A percentile compares a stretch with the other conserved stretches of the same genome.
phyloP scores from a whole-genome alignment of 768 basidiomycete species.

The Pleurotus eryngii region DNA sequence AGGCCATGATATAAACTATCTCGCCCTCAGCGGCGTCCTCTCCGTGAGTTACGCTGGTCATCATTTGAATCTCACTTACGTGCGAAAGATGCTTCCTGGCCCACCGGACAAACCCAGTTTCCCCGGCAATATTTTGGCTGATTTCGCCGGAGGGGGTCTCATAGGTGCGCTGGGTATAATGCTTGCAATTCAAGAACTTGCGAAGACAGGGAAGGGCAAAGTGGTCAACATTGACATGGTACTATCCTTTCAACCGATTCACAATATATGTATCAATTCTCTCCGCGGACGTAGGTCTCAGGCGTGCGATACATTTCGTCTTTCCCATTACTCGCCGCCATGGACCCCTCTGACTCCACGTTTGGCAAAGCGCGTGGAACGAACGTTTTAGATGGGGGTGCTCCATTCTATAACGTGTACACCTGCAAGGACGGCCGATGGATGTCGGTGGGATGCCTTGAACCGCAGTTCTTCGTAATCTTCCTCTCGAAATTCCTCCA shows the following conservation, averaged over 20 bases:
- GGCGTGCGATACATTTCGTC: slow-evolving; percentile 76
- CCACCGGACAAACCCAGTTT: slow-evolving; percentile 58
- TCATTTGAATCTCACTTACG: not conserved
- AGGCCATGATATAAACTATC: slow-evolving; percentile 87
- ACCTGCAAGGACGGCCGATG: slow-evolving; percentile 67
- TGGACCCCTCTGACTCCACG: slow-evolving; percentile 25
- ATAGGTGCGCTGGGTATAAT: slow-evolving; percentile 71
- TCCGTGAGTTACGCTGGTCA: slow-evolving; percentile 38
- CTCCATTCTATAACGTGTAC: slow-evolving; percentile 77
- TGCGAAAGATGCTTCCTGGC: slow-evolving; percentile 63
- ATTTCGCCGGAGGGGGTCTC: slow-evolving; percentile 81
- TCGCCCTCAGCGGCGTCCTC: slow-evolving; percentile 73
- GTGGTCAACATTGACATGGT: slow-evolving; percentile 80
- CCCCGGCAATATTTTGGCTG: slow-evolving; percentile 75
- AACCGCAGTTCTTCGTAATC: slow-evolving; percentile 64
- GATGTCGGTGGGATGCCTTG: slow-evolving; percentile 77
- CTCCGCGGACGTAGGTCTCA: slow-evolving; percentile 52
- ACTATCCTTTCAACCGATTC: not conserved
- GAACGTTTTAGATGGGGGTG: slow-evolving; percentile 70
- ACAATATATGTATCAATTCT: not conserved
- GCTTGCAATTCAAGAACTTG: slow-evolving; percentile 68
- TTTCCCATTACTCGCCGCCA: slow-evolving; percentile 57
- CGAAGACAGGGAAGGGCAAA: slow-evolving; percentile 65
- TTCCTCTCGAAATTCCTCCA: slow-evolving; percentile 56
- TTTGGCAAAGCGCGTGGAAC: slow-evolving; percentile 46